Percentiles rank a stretch among this genome's conserved stretches.
Evolutionary conservation across 345 rosid genomes (phyloP).

Genomic region (Isatis tinctoria): DNA sequence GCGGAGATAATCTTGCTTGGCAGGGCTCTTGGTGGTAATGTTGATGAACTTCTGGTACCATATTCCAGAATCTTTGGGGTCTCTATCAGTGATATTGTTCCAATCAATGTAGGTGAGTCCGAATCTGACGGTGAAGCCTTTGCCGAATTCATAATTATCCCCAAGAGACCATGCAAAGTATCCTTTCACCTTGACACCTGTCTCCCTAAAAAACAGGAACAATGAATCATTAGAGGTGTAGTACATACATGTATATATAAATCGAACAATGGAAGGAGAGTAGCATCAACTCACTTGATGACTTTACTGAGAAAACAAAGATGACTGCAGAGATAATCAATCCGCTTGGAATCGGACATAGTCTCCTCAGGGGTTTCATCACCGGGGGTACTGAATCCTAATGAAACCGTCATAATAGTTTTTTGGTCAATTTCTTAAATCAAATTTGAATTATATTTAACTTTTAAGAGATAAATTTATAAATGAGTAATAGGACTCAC

Average conservation of each 20-base stretch:
- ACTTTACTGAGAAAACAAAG: slow-evolving; percentile 19
- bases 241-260: neutral
- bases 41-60: slow-evolving; percentile 11
- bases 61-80: slow-evolving; percentile 1
- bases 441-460: neutral
- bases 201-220: neutral
- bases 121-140: slow-evolving; percentile 13
- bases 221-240: neutral
- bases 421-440: neutral
- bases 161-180: slow-evolving; percentile 26
- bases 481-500: neutral
- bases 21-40: neutral
- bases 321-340: slow-evolving; percentile 23
- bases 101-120: slow-evolving; percentile 23
- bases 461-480: neutral
- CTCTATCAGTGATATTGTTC: neutral
- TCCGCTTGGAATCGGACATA: neutral
- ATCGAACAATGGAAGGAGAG: neutral
- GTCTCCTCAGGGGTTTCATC: neutral
- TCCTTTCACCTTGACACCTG: slow-evolving; percentile 1
- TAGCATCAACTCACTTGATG: slow-evolving; percentile 15
- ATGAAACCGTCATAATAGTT: neutral
- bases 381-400: slow-evolving; percentile 8
- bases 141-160: slow-evolving; percentile 18
- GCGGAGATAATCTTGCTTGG: neutral